Evolutionary conservation across 1,284 basidiomycete species (phyloP).

Genomic region (Pyrrhoderma noxium): DNA sequence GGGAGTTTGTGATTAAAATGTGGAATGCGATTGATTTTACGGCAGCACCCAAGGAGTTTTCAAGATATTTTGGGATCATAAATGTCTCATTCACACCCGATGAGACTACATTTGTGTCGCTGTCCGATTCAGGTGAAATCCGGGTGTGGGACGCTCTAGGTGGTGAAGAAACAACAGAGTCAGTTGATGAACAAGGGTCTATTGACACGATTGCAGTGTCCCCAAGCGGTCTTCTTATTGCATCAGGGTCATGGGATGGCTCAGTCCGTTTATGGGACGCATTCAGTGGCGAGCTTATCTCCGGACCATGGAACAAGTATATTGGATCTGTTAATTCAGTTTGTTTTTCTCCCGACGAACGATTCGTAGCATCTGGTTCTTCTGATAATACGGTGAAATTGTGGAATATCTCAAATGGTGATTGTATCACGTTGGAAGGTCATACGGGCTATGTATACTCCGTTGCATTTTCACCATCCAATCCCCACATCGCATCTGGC

Average conservation of each 20-base stretch:
- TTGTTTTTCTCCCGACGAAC: background rate
- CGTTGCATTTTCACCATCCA: background rate
- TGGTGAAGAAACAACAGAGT: background rate
- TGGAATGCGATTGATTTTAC: slow-evolving; percentile 11
- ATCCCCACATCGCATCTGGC: background rate
- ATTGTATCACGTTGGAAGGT: background rate
- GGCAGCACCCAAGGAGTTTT: background rate
- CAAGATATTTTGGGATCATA: slow-evolving; percentile 3
- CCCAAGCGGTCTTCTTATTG: background rate
- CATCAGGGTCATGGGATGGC: background rate
- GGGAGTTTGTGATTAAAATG: slow-evolving; percentile 10
- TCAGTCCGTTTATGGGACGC: slow-evolving; percentile 3
- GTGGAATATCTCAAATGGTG: no score
- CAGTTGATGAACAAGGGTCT: background rate
- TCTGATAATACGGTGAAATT: background rate
- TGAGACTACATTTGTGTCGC: slow-evolving; percentile 50
- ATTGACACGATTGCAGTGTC: background rate
- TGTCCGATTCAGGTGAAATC: slow-evolving; percentile 34
- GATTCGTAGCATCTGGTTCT: background rate
- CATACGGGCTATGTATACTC: background rate
- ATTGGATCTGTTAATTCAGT: background rate
- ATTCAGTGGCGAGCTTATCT: background rate
- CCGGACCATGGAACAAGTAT: background rate
- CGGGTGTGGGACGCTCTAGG: slow-evolving; percentile 1
- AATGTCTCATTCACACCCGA: slow-evolving; percentile 20